A percentile compares a stretch with the other conserved stretches of the same genome.
Conservation (phyloP, 345 rosid genomes). For the Camelina laxa region DNA sequence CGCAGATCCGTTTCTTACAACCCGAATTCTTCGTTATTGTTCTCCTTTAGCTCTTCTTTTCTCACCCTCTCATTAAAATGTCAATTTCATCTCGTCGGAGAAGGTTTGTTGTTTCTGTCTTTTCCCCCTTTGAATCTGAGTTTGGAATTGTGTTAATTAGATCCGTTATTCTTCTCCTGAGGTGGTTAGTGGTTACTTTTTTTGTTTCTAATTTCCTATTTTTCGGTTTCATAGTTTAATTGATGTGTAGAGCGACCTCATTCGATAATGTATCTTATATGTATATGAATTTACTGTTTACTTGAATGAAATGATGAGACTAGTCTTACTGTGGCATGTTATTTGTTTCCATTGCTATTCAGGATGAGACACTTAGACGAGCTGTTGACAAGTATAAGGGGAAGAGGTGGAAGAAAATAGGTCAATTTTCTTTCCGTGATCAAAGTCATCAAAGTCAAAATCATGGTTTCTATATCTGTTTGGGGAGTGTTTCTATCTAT, state of each 20-base stretch:
- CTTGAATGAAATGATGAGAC: not conserved
- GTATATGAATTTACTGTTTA: not conserved
- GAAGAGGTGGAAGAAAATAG: conserved; percentile 93
- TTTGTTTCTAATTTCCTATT: not conserved
- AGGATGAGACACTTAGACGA: conserved; percentile 85
- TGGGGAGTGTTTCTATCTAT: too few species aligned
- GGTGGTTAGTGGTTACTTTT: conserved; percentile 59
- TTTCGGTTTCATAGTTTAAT: not conserved
- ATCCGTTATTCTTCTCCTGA: conserved; percentile 46
- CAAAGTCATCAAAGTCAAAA: too few species aligned
- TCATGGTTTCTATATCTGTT: too few species aligned
- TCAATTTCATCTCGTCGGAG: too few species aligned
- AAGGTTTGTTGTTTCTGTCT: too few species aligned
- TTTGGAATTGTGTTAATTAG: too few species aligned
- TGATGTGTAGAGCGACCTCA: not conserved
- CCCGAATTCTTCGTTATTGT: too few species aligned
- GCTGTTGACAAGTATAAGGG: conserved; percentile 79
- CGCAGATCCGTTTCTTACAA: too few species aligned
- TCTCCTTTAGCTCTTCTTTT: too few species aligned
- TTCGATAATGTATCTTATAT: not conserved
- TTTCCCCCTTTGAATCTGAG: too few species aligned
- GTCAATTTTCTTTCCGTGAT: conserved; percentile 43
- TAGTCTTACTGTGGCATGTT: conserved; percentile 16
- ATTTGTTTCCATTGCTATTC: conserved; percentile 32
- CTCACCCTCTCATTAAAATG: too few species aligned